Conservation (phyloP, 352 stramenopile genomes). For the Globisporangium orthogonon region DNA sequence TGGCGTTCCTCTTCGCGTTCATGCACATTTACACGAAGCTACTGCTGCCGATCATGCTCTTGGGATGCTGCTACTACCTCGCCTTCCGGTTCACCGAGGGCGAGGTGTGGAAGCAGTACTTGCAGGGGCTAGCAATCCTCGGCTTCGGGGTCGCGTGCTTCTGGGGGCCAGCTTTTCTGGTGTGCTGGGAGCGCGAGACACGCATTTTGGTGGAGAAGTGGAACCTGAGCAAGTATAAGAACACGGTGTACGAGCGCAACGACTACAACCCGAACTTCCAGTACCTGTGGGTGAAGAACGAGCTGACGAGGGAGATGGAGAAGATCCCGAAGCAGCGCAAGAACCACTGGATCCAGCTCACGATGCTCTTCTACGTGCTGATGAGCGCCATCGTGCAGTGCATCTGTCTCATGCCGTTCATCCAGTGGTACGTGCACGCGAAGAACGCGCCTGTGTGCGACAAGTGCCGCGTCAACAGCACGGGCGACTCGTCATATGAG, state of each 20-base stretch:
- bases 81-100: slow-evolving; percentile 54
- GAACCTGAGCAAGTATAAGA: slow-evolving; percentile 86
- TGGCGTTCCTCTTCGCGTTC: slow-evolving; percentile 87
- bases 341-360: slow-evolving; percentile 81
- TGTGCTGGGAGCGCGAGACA: slow-evolving; percentile 86
- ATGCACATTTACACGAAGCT: slow-evolving; percentile 90
- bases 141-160: slow-evolving; percentile 72
- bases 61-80: slow-evolving; percentile 74
- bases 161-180: slow-evolving; percentile 77
- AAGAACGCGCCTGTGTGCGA: slow-evolving; percentile 77
- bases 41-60: slow-evolving; percentile 55
- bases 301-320: slow-evolving; percentile 85
- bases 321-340: slow-evolving; percentile 80
- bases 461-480: slow-evolving; percentile 34
- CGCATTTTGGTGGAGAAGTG: slow-evolving; percentile 84
- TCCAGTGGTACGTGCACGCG: slow-evolving; percentile 88
- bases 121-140: slow-evolving; percentile 60
- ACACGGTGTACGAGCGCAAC: slow-evolving; percentile 85
- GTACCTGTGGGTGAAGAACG: slow-evolving; percentile 84
- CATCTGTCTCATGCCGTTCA: slow-evolving; percentile 79
- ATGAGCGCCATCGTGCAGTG: slow-evolving; percentile 72
- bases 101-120: slow-evolving; percentile 63
- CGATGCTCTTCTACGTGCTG: slow-evolving; percentile 83
- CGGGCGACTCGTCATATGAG: slow-evolving; percentile 34
- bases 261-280: slow-evolving; percentile 83